Evolutionary conservation across 2,329 filamentous ascomycete species (phyloP), one percentile per base, ranked within the genome.

Genomic region (Trichophyton verrucosum): DNA sequence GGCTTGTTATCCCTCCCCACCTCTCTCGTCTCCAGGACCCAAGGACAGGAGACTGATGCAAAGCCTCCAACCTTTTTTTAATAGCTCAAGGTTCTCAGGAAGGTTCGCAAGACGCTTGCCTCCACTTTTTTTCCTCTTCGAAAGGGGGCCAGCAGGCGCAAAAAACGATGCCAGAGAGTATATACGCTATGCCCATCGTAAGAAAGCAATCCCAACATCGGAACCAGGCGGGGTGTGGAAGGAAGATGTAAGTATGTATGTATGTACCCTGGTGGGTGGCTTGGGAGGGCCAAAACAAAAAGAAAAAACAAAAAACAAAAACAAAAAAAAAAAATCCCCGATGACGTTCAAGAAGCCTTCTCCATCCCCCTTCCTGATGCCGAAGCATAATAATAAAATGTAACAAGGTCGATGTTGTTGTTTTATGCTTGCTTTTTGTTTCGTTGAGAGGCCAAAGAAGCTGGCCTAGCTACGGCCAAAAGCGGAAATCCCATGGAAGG

Each of bases 401-500:
- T 33, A 6, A 5, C 30, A 36, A 11, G 11, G 9, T 38, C 33
- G 9, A 36, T 36, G 49, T 20, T 17, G 46, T 22, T 17, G 15
- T 27, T 36, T 36, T 6, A 27, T 17, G 22, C 27, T 33, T 36
- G 33, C 17, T n/a, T 30, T 36, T 33, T 33, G 27, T 17, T 55
- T 30, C 27, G 30, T 30, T 17, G 24, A 6, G 49, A 27, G 8
- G 20, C 20, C 49, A 13, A 53, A 27, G 22, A 33, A 55, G 24
- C n/a, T 36, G 49, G 49, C 8, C 49, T n/a, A 55, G 49, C 49
- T 55, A 55, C 49, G 49, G 40, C 56, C 56, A 58, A 46, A 58
- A 42, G 56, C 56, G 56, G 56, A 46, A 58, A 58, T 58, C 13
- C 24, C 56, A 46, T 58, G 56, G 56, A 58, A 58, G 56, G n/a